Conservation (phyloP, 805 yeast species). For the Brettanomyces bruxellensis region DNA sequence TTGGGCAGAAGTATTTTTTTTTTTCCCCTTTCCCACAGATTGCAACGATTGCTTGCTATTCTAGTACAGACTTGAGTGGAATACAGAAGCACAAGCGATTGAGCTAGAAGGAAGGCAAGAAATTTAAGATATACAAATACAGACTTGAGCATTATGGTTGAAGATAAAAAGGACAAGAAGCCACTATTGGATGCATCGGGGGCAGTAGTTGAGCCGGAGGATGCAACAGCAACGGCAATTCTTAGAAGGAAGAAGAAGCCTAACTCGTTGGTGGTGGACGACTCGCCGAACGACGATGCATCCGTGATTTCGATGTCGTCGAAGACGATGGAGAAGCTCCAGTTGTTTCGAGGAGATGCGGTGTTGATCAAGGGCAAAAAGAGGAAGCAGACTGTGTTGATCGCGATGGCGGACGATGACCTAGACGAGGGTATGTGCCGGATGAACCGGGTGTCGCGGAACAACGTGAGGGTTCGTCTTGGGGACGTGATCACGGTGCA, state of each 20-base stretch:
- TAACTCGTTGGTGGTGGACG: slow-evolving; percentile 88
- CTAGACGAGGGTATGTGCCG: slow-evolving; percentile 93
- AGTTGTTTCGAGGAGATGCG: slow-evolving; percentile 96
- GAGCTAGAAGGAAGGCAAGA: too few relatives aligned
- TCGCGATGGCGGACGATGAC: slow-evolving; percentile 94
- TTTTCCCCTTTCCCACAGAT: too few relatives aligned
- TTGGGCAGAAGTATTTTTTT: too few relatives aligned
- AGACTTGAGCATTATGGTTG: background rate
- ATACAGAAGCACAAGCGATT: too few relatives aligned
- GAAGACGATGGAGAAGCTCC: slow-evolving; percentile 88
- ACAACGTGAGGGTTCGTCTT: slow-evolving; percentile 85
- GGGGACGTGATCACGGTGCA: slow-evolving; percentile 89
- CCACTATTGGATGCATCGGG: slow-evolving; percentile 31
- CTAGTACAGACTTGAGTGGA: too few relatives aligned
- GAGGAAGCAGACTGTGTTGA: slow-evolving; percentile 93
- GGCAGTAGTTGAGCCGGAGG: slow-evolving; percentile 24
- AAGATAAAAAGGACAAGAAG: slow-evolving; percentile 23
- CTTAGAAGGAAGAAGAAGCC: slow-evolving; percentile 96
- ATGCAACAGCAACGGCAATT: slow-evolving; percentile 88
- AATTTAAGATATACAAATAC: too few relatives aligned
- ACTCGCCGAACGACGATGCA: slow-evolving; percentile 94
- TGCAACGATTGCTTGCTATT: too few relatives aligned
- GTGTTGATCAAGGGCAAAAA: slow-evolving; percentile 96
- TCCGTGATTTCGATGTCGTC: slow-evolving; percentile 93
- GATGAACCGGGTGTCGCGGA: slow-evolving; percentile 91